These are phyloP conservation scores for Echites panduratus DNA, from an alignment of 257 asterid species.

Conservation along the genomic window DNA sequence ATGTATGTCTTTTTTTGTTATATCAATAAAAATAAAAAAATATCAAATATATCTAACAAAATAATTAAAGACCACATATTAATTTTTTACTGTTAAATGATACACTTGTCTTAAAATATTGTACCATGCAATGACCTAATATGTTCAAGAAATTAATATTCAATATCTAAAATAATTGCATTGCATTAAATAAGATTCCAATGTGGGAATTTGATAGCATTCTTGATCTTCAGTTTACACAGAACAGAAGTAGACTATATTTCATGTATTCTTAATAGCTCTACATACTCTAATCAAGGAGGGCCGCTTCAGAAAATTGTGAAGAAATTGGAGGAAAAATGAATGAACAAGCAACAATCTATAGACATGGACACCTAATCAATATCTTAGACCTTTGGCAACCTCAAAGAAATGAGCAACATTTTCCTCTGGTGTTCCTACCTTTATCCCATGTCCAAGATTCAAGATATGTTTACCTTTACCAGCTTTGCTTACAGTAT, in stretches of 20 bases:
- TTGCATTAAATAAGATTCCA: neutral
- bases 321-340: neutral
- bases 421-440: constrained; percentile 97
- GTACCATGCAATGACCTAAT: no score
- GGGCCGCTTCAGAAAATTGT: constrained; percentile 15
- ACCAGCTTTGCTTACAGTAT: constrained; percentile 88
- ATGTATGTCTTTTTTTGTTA: no score
- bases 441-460: constrained; percentile 95
- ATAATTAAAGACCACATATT: no score
- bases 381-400: constrained; percentile 83
- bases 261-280: neutral
- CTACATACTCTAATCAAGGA: constrained; percentile 7
- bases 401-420: constrained; percentile 98
- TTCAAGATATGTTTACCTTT: constrained; percentile 86
- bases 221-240: neutral
- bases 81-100: no score
- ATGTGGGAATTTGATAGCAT: neutral
- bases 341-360: neutral
- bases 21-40: no score
- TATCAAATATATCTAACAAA: no score
- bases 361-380: neutral
- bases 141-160: no score
- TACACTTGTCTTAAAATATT: no score
- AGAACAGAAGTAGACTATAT: neutral
- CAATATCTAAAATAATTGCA: no score